Base-by-base conservation (phyloP, 805 yeast species). In the Yarrowia sp. region DNA sequence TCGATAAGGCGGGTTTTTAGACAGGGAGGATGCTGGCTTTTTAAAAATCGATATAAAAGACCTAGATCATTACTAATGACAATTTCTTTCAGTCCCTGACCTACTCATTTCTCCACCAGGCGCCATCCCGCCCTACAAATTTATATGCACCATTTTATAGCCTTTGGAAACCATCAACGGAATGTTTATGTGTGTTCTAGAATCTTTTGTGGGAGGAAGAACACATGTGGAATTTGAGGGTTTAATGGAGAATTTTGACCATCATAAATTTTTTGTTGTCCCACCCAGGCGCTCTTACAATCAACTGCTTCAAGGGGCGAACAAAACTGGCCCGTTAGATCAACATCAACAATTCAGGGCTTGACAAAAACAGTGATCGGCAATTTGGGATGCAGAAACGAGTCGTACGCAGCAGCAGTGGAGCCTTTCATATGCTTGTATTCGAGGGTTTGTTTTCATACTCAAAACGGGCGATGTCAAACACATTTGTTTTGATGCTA, bases 131-230 rank as follows among this genome's bases (percentile, higher is more conserved):
- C n/a, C n/a, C n/a, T n/a, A n/a, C n/a, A n/a, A n/a, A 38, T 19
- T 21, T 22, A 10, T 19, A 19, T 38, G 43, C 24, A 38, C 21
- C 8, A 26, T n/a, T n/a, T n/a, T n/a, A 17, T 48, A 48, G 16
- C 54, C 36, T 48, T 48, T 48, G 24, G 12, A 46, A 48, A 48
- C 14, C 54, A 32, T 48, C 54, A 48, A 48, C 54, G 21, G 38
- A 48, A 48, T 32, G 38, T 48, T 40, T 28, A 28, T 19, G 36
- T 12, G 26, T 48, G 54, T 48, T 48, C 54, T 48, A 48, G 54
- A 48, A 48, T 46, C 54, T 32, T 48, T 32, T 21, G 52, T 36
- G 16, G 43, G 6, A 26, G 30, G 30, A 26, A 26, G 8, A 26
- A 8, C 30, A 26, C 30, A 8, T 26, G 30, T 26, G 8, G 4